A percentile compares a stretch with the other conserved stretches of the same genome.
Conservation (phyloP, 2,329 filamentous ascomycete genomes). For the Talaromyces sp. region DNA sequence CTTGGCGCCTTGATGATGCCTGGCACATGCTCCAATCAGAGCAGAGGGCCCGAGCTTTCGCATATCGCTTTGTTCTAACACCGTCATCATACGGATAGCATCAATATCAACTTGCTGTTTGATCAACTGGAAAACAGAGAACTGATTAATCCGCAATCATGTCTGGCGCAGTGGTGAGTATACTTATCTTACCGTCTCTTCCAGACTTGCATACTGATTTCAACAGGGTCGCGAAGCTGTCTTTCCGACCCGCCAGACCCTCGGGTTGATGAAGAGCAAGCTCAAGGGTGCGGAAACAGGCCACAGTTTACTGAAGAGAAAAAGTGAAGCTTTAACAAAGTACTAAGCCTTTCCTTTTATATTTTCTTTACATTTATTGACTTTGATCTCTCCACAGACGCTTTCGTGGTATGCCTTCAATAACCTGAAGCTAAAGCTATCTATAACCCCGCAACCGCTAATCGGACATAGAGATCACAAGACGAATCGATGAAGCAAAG, state of each 20-base stretch:
- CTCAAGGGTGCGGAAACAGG: conserved; percentile 90
- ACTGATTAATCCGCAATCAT: conserved; percentile 32
- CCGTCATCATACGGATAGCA: conserved; percentile 17
- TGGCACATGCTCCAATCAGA: conserved; percentile 12
- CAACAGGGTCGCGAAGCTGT: conserved; percentile 86
- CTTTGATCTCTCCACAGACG: conserved; percentile 54
- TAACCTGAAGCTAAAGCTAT: conserved; percentile 21
- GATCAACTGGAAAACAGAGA: not conserved
- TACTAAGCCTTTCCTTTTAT: conserved; percentile 43
- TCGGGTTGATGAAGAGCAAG: conserved; percentile 97
- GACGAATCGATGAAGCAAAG: conserved; percentile 96
- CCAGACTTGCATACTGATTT: conserved; percentile 21
- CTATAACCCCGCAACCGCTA: conserved; percentile 22
- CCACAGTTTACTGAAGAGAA: conserved; percentile 92
- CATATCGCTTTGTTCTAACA: conserved; percentile 14
- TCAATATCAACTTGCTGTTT: not conserved
- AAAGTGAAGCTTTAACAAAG: conserved; percentile 98
- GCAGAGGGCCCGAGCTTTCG: conserved; percentile 21
- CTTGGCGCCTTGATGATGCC: conserved; percentile 18
- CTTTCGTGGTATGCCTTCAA: conserved; percentile 68
- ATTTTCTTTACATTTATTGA: conserved; percentile 20
- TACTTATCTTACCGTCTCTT: conserved; percentile 18
- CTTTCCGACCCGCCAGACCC: conserved; percentile 94
- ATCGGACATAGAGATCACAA: conserved; percentile 72
- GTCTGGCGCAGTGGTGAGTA: conserved; percentile 41